phyloP scores from a whole-genome alignment of 1,284 basidiomycete genomes.

The Ceratobasidium sp. region DNA sequence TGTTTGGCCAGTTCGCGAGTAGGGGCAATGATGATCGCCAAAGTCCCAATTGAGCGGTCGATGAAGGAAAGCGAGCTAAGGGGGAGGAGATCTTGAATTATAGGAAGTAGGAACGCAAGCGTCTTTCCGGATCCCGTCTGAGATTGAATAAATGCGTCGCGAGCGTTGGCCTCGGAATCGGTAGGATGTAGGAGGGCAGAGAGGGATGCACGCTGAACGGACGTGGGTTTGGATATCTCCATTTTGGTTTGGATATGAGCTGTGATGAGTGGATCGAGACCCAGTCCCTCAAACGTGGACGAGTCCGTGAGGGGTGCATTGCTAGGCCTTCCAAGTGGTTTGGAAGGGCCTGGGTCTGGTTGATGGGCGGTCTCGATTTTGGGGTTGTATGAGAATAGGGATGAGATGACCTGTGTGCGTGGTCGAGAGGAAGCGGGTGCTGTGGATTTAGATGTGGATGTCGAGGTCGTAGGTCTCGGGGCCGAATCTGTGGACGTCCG shows the following conservation, averaged over 20 bases:
- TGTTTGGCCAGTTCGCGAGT: constrained; percentile 96
- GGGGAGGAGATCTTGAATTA: constrained; percentile 92
- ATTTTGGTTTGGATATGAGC: constrained; percentile 84
- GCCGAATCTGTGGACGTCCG: neutral
- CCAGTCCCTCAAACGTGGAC: constrained; percentile 75
- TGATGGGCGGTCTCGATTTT: constrained; percentile 52
- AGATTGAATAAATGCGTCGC: constrained; percentile 94
- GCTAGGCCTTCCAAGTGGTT: constrained; percentile 62
- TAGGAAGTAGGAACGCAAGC: constrained; percentile 91
- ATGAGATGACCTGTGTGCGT: constrained; percentile 82
- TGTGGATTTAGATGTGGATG: constrained; percentile 19
- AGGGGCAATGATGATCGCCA: constrained; percentile 93
- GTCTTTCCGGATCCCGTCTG: constrained; percentile 99
- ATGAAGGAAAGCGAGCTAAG: constrained; percentile 87
- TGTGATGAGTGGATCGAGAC: constrained; percentile 82
- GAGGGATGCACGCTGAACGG: constrained; percentile 86
- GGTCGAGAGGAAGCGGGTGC: constrained; percentile 45
- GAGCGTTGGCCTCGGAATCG: constrained; percentile 50
- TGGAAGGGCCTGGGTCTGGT: constrained; percentile 48
- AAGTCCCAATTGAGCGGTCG: constrained; percentile 84
- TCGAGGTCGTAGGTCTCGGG: neutral
- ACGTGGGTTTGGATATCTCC: constrained; percentile 84
- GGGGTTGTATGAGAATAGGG: constrained; percentile 86
- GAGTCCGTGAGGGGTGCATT: constrained; percentile 82
- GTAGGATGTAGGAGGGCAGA: constrained; percentile 68